Evolutionary conservation across 371 early-diverging fungal genomes (phyloP).

Genomic region (Choanephora cucurbitarum): DNA sequence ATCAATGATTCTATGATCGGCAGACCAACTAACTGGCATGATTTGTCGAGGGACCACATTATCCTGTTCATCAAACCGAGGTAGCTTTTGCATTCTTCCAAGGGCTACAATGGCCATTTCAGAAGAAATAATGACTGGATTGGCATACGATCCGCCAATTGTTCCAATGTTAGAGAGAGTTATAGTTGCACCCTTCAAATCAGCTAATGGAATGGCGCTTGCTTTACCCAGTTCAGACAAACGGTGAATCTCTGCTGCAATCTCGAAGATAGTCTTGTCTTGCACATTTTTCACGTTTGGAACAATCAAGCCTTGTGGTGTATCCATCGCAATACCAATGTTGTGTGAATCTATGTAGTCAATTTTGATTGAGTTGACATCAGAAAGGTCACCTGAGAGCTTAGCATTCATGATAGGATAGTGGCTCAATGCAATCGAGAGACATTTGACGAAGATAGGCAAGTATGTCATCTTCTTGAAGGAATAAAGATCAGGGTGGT

Average conservation of each 20-base stretch:
- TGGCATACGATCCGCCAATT: conserved; percentile 90
- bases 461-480: conserved; percentile 87
- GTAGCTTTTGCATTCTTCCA: conserved; percentile 83
- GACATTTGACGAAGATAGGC: conserved; percentile 95
- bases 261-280: conserved; percentile 85
- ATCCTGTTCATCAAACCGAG: conserved; percentile 72
- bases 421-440: conserved; percentile 78
- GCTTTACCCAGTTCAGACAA: conserved; percentile 73
- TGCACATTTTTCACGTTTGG: conserved; percentile 95
- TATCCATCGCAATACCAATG: conserved; percentile 97
- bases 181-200: conserved; percentile 85
- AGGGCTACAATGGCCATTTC: conserved; percentile 93
- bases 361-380: conserved; percentile 57
- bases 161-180: conserved; percentile 95
- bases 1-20: conserved; percentile 97
- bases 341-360: conserved; percentile 82
- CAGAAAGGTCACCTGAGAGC: conserved; percentile 51
- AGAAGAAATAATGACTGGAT: conserved; percentile 87
- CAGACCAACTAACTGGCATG: conserved; percentile 87
- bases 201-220: conserved; percentile 66
- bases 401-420: conserved; percentile 91
- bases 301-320: conserved; percentile 90
- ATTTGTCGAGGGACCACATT: conserved; percentile 74
- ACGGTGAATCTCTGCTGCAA: conserved; percentile 84
- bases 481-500: conserved; percentile 40